Base-by-base conservation (phyloP, 345 rosid species). In the Populus deltoides region DNA sequence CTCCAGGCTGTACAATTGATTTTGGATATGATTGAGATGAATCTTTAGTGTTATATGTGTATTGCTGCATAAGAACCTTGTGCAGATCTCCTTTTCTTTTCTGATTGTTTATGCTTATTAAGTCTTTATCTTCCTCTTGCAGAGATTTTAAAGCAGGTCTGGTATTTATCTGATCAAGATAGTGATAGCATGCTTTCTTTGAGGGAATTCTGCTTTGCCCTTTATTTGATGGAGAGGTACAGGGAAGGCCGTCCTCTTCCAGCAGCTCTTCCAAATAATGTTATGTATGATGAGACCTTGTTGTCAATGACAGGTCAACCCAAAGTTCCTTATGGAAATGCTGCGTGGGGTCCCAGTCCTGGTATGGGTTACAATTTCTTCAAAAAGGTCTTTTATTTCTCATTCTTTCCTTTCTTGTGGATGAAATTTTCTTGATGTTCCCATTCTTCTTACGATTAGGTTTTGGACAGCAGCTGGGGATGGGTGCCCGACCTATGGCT, bases 91-190 rank as follows among this genome's bases (percentile, higher is more conserved):
- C 16, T 31, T 73, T 67, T 79, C 36, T 62, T 57, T 8, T 45
- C 57, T 38, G 27, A 47, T 51, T 35, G 38, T 10, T 51, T 79
- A 18, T 41, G 33, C 66, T 66, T 43, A 70, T 70, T 18, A 72
- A 43, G 71, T 57, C 12, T 53, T 36, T 13, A 24, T 68, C 57
- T 77, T 77, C 36, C 36, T 33, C 36, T 33, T 59, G 24, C 91
- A 96, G 99, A 96, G 90, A 88, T 96, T 77, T 83, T 96, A 84
- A 96, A 96, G 91, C 97, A 88, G 86, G 97, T 96, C 16, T 96
- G 99, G 98, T 97, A 96, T 85, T 88, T 96, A 83, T 93, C 99
- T 55, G 99, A 96, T 89, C 99, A 96, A 86, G 99, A 96, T 79
- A 87, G 79, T 84, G 99, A 96, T 82, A 93, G 98, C 87, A 96